Evolutionary conservation across 768 basidiomycete genomes (phyloP).

Genomic region (Trichaptum fuscoviolaceum): DNA sequence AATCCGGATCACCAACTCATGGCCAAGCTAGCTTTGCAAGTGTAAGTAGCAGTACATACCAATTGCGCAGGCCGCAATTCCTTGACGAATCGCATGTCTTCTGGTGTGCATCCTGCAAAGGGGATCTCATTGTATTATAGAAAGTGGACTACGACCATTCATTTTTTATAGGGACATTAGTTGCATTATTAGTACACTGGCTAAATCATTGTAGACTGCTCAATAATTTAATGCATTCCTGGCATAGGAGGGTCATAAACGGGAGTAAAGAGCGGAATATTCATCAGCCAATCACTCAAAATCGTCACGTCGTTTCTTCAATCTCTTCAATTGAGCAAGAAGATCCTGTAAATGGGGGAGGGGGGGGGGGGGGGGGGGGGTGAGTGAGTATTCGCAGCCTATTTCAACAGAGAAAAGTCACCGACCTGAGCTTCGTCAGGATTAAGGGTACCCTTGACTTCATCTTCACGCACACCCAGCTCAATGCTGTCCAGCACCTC

Average conservation of each 20-base stretch:
- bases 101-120: slow-evolving; percentile 81
- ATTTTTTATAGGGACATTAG: neutral
- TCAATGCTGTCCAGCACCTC: slow-evolving; percentile 82
- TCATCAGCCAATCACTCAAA: neutral
- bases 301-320: slow-evolving; percentile 22
- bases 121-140: slow-evolving; percentile 75
- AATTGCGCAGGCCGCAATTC: slow-evolving; percentile 49
- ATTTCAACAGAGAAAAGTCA: slow-evolving; percentile 5
- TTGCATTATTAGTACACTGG: slow-evolving; percentile 1
- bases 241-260: neutral
- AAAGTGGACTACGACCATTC: neutral
- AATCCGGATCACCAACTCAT: slow-evolving; percentile 35
- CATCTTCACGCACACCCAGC: slow-evolving; percentile 65
- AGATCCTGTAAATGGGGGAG: too few species aligned
- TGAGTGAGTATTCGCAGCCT: slow-evolving; percentile 5
- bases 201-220: slow-evolving; percentile 1
- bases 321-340: slow-evolving; percentile 26
- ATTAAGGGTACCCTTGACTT: slow-evolving; percentile 53
- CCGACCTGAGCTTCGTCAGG: slow-evolving; percentile 70
- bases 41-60: slow-evolving; percentile 4
- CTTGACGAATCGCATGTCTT: slow-evolving; percentile 86
- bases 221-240: slow-evolving; percentile 2
- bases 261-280: neutral
- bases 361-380: too few species aligned
- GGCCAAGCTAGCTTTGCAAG: slow-evolving; percentile 4